These are phyloP conservation scores for Colletotrichum sp. DNA, from an alignment of 2,329 filamentous ascomycete species.

Conservation along the genomic window DNA sequence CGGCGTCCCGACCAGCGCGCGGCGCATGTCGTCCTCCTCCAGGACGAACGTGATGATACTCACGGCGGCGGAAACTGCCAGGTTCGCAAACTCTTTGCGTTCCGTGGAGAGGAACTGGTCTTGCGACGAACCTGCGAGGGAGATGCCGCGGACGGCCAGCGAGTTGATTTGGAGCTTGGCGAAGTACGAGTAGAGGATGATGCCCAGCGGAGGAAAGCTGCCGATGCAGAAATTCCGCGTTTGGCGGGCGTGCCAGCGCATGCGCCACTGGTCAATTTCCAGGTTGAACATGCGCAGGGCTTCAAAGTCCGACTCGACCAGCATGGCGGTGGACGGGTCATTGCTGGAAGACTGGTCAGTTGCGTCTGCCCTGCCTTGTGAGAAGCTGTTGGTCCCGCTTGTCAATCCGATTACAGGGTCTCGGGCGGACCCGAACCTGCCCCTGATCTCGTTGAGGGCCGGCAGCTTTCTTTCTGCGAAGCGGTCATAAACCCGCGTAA, in stretches of 20 bases:
- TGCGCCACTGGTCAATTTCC: slow-evolving; percentile 46
- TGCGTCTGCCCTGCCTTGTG: background rate
- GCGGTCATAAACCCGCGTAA: slow-evolving; percentile 24
- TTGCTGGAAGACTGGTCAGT: background rate
- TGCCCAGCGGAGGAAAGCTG: background rate
- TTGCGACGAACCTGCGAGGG: background rate
- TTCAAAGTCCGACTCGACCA: slow-evolving; percentile 39
- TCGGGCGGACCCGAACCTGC: background rate
- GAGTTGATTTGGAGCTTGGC: background rate
- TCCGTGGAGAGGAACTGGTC: background rate
- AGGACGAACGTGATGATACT: background rate
- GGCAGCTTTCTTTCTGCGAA: slow-evolving; percentile 18
- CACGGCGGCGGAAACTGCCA: background rate
- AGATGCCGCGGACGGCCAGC: background rate
- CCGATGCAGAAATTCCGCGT: background rate
- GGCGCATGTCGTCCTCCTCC: background rate
- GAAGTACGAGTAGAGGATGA: background rate
- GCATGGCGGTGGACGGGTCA: slow-evolving; percentile 16
- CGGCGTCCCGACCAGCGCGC: background rate
- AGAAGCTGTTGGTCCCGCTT: background rate
- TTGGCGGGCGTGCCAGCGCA: background rate
- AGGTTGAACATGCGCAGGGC: slow-evolving; percentile 43
- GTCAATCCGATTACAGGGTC: background rate
- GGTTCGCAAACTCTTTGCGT: background rate
- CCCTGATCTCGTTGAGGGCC: background rate